Evolutionary conservation across 805 yeast genomes (phyloP).

Genomic region (Monosporozyma aquatica): DNA sequence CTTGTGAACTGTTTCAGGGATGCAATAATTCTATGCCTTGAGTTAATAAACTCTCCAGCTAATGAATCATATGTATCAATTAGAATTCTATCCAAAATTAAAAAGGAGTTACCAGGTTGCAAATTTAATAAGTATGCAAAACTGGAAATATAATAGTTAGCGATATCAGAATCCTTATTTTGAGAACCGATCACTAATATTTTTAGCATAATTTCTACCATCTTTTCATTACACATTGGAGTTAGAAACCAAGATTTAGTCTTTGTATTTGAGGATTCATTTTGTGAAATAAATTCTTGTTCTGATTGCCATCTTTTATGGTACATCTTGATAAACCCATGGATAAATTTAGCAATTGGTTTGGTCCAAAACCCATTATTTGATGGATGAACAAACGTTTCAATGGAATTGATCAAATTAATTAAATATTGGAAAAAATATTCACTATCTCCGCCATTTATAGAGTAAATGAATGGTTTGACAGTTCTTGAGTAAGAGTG

Average conservation of each 20-base stretch:
- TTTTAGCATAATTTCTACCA: constrained; percentile 38
- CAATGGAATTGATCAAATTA: constrained; percentile 53
- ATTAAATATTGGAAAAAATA: constrained; percentile 43
- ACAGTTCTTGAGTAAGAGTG: constrained; percentile 44
- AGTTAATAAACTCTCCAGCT: constrained; percentile 51
- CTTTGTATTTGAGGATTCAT: too few species aligned
- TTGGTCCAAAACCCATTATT: constrained; percentile 79
- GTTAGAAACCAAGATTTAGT: constrained; percentile 20
- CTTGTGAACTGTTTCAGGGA: constrained; percentile 62
- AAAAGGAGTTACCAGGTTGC: constrained; percentile 36
- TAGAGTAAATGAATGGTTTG: constrained; percentile 42
- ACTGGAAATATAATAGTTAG: constrained; percentile 49
- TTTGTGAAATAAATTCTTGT: constrained; percentile 14
- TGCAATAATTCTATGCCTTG: constrained; percentile 71
- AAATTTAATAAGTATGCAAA: constrained; percentile 59
- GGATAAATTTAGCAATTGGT: constrained; percentile 56
- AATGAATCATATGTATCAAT: constrained; percentile 73
- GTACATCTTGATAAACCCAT: constrained; percentile 48
- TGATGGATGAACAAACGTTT: constrained; percentile 86
- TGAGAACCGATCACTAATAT: constrained; percentile 62
- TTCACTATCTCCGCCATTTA: constrained; percentile 43
- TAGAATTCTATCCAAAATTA: constrained; percentile 44
- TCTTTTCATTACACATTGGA: constrained; percentile 27
- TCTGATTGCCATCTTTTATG: constrained; percentile 52
- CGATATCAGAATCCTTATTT: constrained; percentile 53